Evolutionary conservation across 2,329 filamentous ascomycete species (phyloP).

Genomic region (Colletotrichum ledebouriae): DNA sequence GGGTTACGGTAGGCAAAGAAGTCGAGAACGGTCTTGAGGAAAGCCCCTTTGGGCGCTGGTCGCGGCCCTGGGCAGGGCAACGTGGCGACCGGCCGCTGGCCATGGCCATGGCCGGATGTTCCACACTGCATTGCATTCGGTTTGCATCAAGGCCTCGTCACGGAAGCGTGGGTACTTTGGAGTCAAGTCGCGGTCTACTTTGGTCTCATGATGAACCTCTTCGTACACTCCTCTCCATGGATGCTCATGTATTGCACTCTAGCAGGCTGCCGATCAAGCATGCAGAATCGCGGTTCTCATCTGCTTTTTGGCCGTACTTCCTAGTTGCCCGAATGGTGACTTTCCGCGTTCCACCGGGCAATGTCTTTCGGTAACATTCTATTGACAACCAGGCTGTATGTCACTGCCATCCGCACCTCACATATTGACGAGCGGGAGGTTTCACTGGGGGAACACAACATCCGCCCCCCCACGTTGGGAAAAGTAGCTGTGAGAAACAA

Average conservation of each 20-base stretch:
- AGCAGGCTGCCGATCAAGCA: constrained; percentile 24
- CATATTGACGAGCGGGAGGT: not conserved
- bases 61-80: constrained; percentile 36
- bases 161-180: constrained; percentile 16
- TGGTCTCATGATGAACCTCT: not conserved
- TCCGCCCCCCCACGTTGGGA: not conserved
- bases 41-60: constrained; percentile 29
- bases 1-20: constrained; percentile 20
- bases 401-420: constrained; percentile 15
- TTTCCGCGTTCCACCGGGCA: constrained; percentile 24
- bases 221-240: constrained; percentile 24
- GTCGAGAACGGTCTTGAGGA: constrained; percentile 18
- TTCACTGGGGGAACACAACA: constrained; percentile 2
- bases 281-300: constrained; percentile 19
- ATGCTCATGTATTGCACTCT: not conserved
- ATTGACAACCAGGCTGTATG: constrained; percentile 32
- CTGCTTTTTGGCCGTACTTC: constrained; percentile 13
- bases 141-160: constrained; percentile 26
- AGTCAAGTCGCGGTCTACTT: not conserved
- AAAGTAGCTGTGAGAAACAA: not conserved
- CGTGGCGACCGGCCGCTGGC: constrained; percentile 45
- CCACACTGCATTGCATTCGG: constrained; percentile 42
- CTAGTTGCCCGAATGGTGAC: constrained; percentile 20
- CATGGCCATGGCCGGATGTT: constrained; percentile 27
- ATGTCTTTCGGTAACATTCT: constrained; percentile 22